Conservation (phyloP, 2,329 filamentous ascomycete genomes). For the Epichloe bromicola region DNA sequence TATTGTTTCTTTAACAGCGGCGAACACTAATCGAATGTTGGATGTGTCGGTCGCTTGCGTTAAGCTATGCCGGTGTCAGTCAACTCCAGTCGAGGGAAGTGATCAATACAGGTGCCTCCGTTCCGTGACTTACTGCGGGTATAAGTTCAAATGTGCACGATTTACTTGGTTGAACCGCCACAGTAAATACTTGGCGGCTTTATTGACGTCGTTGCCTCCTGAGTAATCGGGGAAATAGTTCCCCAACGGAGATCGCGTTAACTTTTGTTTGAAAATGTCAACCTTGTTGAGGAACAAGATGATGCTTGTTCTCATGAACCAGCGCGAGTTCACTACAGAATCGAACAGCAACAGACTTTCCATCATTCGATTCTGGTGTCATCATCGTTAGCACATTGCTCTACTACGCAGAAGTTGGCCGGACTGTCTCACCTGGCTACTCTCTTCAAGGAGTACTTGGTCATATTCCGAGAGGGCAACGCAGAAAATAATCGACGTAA, state of each 20-base stretch:
- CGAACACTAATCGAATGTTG: conserved; percentile 95
- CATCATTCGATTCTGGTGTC: conserved; percentile 92
- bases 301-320: conserved; percentile 98
- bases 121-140: conserved; percentile 69
- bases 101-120: neutral
- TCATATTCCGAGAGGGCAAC: conserved; percentile 97
- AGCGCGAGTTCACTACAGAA: conserved; percentile 94
- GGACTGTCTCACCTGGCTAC: conserved; percentile 62
- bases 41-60: conserved; percentile 98
- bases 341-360: conserved; percentile 93
- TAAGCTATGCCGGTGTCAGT: conserved; percentile 41
- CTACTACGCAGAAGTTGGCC: too few relatives aligned
- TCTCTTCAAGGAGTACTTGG: conserved; percentile 91
- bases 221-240: conserved; percentile 99
- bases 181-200: conserved; percentile 91
- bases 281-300: conserved; percentile 99
- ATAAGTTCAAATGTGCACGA: conserved; percentile 85
- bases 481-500: conserved; percentile 98
- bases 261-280: conserved; percentile 92
- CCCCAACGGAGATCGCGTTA: conserved; percentile 73
- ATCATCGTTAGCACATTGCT: neutral
- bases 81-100: neutral
- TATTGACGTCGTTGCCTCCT: conserved; percentile 93
- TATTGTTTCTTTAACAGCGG: conserved; percentile 97
- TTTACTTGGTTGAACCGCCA: conserved; percentile 99